Evolutionary conservation across 768 basidiomycete species (phyloP).

Genomic region (Porpolomopsis calyptriformis): DNA sequence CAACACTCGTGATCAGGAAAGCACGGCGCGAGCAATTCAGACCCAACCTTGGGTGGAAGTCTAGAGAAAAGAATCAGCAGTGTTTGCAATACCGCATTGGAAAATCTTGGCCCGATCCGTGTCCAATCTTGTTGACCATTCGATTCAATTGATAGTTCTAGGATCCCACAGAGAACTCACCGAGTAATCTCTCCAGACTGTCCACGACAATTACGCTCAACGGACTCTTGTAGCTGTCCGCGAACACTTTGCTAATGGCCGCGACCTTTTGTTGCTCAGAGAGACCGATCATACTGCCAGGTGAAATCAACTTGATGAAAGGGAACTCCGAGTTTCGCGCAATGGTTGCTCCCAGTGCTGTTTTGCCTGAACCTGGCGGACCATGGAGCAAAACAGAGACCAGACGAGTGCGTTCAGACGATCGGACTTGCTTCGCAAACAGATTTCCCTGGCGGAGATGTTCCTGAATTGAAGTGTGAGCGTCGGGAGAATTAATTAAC

Average conservation of each 20-base stretch:
- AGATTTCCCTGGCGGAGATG: constrained; percentile 78
- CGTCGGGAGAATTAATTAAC: background rate
- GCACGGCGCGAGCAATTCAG: background rate
- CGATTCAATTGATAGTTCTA: background rate
- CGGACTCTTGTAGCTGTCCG: constrained; percentile 95
- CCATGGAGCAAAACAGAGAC: constrained; percentile 88
- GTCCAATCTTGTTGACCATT: constrained; percentile 68
- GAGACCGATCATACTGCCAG: constrained; percentile 94
- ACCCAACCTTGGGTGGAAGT: constrained; percentile 79
- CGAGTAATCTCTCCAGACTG: constrained; percentile 84
- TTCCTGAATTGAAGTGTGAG: constrained; percentile 38
- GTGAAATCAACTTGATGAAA: constrained; percentile 95
- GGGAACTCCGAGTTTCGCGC: constrained; percentile 91
- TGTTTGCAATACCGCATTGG: constrained; percentile 85
- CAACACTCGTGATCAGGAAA: background rate
- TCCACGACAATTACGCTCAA: constrained; percentile 94
- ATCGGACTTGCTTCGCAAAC: constrained; percentile 88
- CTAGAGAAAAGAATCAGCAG: constrained; percentile 80
- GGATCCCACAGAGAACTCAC: constrained; percentile 30
- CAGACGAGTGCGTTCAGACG: constrained; percentile 80
- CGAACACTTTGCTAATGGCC: constrained; percentile 85
- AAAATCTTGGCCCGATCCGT: constrained; percentile 93
- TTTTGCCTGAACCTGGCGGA: constrained; percentile 86
- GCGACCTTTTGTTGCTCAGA: constrained; percentile 87
- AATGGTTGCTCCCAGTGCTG: constrained; percentile 87